Conservation (phyloP, 345 rosid species). For the Rhodamnia argentea region DNA sequence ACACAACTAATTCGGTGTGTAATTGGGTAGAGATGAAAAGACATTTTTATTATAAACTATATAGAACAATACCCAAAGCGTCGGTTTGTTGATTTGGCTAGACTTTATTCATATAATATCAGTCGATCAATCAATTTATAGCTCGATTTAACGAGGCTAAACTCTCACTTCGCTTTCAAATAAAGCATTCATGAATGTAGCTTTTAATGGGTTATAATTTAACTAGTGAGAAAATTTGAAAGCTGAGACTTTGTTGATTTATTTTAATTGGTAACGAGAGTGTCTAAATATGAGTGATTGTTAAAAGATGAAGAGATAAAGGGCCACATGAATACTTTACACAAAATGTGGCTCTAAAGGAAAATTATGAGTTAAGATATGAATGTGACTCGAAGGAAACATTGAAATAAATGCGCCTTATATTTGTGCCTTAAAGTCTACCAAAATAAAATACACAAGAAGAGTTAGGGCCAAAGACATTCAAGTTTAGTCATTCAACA, state of each 20-base stretch:
- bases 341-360: too few relatives aligned
- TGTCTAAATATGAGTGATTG: background rate
- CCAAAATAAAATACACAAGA: too few relatives aligned
- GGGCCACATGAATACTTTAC: too few relatives aligned
- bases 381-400: too few relatives aligned
- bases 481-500: too few relatives aligned
- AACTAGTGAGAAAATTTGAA: background rate
- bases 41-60: background rate
- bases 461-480: too few relatives aligned
- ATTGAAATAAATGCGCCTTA: too few relatives aligned
- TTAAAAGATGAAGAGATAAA: too few relatives aligned
- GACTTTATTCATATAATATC: background rate
- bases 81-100: background rate
- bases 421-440: too few relatives aligned
- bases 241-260: background rate
- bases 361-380: too few relatives aligned
- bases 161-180: background rate
- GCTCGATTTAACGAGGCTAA: background rate
- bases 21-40: background rate
- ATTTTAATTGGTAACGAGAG: background rate
- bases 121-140: background rate
- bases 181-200: background rate
- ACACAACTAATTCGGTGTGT: background rate
- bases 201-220: background rate
- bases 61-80: background rate